Evolutionary conservation across 208 protist species (phyloP).

Genomic region (Porcisia hertigi): DNA sequence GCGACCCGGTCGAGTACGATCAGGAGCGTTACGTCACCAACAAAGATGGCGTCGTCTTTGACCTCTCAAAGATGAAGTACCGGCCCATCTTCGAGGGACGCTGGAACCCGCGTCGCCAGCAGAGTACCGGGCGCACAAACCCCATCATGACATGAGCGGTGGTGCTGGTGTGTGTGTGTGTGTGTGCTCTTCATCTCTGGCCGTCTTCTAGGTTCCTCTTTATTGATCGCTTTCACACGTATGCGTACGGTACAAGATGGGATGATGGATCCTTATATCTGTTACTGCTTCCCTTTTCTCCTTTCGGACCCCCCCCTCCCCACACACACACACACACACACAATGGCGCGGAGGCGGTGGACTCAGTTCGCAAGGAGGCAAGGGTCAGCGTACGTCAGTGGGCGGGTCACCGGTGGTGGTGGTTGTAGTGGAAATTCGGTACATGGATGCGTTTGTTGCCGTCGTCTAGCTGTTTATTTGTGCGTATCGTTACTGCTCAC

Average conservation of each 20-base stretch:
- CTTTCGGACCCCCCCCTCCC: background rate
- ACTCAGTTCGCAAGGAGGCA: background rate
- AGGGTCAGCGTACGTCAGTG: background rate
- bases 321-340: too few relatives aligned
- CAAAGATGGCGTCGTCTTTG: conserved; percentile 86
- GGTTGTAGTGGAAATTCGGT: background rate
- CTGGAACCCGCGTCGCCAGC: conserved; percentile 79
- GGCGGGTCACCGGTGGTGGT: background rate
- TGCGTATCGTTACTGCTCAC: background rate
- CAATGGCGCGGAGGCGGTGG: background rate
- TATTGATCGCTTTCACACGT: conserved; percentile 7
- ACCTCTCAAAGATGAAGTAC: conserved; percentile 89
- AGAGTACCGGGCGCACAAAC: conserved; percentile 86
- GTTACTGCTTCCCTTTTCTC: background rate
- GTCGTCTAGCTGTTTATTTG: background rate
- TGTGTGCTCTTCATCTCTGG: background rate
- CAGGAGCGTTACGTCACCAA: conserved; percentile 90
- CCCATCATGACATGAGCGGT: conserved; percentile 73
- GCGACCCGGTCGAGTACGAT: conserved; percentile 87
- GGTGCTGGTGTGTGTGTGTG: background rate
- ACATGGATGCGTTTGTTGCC: background rate
- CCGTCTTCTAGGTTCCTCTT: conserved; percentile 11
- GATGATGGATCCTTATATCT: background rate
- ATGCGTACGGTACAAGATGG: background rate
- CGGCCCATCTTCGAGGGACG: conserved; percentile 83